These are phyloP conservation scores for Solanum peruvianum DNA, from an alignment of 257 asterid genomes.

Conservation along the genomic window DNA sequence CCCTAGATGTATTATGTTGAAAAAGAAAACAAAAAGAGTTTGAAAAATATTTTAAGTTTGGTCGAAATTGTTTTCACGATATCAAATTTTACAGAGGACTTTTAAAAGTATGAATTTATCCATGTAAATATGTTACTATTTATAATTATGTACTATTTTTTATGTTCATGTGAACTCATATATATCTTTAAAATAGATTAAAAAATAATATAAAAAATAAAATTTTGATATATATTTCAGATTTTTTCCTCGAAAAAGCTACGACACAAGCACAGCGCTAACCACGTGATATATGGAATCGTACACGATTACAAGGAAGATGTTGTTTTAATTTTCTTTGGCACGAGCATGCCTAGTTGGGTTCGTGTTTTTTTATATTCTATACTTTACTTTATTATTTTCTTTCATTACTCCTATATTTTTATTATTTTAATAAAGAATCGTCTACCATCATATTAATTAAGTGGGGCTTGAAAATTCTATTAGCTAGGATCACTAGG, in stretches of 20 bases:
- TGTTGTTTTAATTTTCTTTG: neutral
- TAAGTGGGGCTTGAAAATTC: neutral
- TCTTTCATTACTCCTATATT: neutral
- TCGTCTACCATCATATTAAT: neutral
- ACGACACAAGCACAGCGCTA: constrained; percentile 23
- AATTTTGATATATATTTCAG: too few species aligned
- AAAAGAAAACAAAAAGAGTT: too few species aligned
- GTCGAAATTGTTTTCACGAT: too few species aligned
- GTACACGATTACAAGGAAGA: constrained; percentile 3
- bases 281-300: constrained; percentile 41
- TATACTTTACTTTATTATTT: neutral
- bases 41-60: too few species aligned
- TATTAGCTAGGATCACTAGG: neutral
- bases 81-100: accelerated
- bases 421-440: neutral
- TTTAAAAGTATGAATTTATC: too few species aligned
- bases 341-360: neutral
- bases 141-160: too few species aligned
- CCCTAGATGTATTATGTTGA: neutral
- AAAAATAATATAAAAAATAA: too few species aligned
- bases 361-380: neutral
- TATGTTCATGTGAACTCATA: accelerated
- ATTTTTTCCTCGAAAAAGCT: too few species aligned
- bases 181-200: too few species aligned
- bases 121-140: accelerated